Percentiles rank a stretch among this genome's conserved stretches.
phyloP scores from a whole-genome alignment of 768 basidiomycete species.

The Leucosporidium yakuticum region DNA sequence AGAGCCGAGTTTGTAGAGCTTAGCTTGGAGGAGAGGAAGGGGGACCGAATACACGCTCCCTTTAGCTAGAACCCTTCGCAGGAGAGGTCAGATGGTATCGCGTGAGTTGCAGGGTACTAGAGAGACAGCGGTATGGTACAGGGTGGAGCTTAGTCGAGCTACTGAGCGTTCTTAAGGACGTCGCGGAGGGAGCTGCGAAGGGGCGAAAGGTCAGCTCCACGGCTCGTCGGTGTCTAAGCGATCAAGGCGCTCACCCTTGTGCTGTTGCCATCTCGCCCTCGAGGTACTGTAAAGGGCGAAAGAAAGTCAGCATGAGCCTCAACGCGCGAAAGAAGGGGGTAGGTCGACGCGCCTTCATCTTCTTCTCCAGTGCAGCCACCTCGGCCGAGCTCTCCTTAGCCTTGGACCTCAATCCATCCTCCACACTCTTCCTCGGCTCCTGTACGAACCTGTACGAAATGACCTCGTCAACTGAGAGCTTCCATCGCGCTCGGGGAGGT shows the following conservation, averaged over 20 bases:
- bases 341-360: conserved; percentile 22
- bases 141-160: neutral
- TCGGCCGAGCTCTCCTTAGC: conserved; percentile 22
- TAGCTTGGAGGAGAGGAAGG: too few species aligned
- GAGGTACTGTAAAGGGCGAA: neutral
- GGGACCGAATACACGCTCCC: neutral
- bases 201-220: neutral
- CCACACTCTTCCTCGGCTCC: conserved; percentile 31
- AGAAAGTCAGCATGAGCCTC: too few species aligned
- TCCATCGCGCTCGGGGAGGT: neutral
- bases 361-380: conserved; percentile 22
- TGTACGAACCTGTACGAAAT: conserved; percentile 27
- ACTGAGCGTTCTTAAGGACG: neutral
- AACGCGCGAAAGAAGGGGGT: too few species aligned
- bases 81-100: neutral
- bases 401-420: conserved; percentile 25
- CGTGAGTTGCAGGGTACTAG: neutral
- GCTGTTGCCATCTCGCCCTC: neutral
- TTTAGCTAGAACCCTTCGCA: neutral
- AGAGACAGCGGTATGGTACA: neutral
- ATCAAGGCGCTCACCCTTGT: neutral
- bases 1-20: neutral
- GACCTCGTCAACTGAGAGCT: neutral
- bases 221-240: neutral
- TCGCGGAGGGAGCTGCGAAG: conserved; percentile 7